phyloP scores from a whole-genome alignment of 768 basidiomycete genomes.

The Pleurotus tuoliensis region DNA sequence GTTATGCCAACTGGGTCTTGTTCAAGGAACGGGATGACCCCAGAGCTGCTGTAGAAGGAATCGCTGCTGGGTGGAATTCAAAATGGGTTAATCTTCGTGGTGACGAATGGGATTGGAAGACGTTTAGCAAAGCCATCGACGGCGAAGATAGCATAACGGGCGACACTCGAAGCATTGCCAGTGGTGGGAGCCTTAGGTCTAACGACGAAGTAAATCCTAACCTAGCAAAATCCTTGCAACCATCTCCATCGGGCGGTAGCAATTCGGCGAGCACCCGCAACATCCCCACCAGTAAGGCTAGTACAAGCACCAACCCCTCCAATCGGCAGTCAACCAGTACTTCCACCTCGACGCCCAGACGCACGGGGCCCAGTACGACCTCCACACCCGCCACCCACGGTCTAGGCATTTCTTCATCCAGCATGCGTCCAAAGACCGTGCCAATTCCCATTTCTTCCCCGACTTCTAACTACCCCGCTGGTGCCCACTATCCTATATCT shows the following conservation, averaged over 20 bases:
- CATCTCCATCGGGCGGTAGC: slow-evolving; percentile 18
- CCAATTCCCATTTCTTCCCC: slow-evolving; percentile 34
- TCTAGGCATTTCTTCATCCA: slow-evolving; percentile 18
- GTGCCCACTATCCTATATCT: slow-evolving; percentile 44
- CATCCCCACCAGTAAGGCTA: slow-evolving; percentile 4
- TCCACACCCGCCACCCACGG: slow-evolving; percentile 17
- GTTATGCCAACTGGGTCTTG: slow-evolving; percentile 71
- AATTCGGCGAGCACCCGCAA: slow-evolving; percentile 11
- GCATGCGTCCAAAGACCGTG: slow-evolving; percentile 35
- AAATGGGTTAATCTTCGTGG: slow-evolving; percentile 47
- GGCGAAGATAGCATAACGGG: slow-evolving; percentile 28
- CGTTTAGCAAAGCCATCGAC: slow-evolving; percentile 40
- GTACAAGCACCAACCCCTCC: slow-evolving; percentile 13
- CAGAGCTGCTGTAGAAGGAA: slow-evolving; percentile 59
- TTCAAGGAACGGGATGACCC: slow-evolving; percentile 73
- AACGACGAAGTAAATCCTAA: slow-evolving; percentile 27
- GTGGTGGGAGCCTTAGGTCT: slow-evolving; percentile 42
- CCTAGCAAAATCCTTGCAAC: slow-evolving; percentile 15
- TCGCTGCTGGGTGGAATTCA: slow-evolving; percentile 64
- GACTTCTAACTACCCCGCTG: slow-evolving; percentile 26
- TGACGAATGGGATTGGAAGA: slow-evolving; percentile 72
- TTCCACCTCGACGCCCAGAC: slow-evolving; percentile 6
- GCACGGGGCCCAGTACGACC: slow-evolving; percentile 16
- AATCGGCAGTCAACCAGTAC: background rate
- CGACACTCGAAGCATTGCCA: slow-evolving; percentile 47